Evolutionary conservation across 768 basidiomycete genomes (phyloP).

Genomic region (Sporobolomyces pararoseus): DNA sequence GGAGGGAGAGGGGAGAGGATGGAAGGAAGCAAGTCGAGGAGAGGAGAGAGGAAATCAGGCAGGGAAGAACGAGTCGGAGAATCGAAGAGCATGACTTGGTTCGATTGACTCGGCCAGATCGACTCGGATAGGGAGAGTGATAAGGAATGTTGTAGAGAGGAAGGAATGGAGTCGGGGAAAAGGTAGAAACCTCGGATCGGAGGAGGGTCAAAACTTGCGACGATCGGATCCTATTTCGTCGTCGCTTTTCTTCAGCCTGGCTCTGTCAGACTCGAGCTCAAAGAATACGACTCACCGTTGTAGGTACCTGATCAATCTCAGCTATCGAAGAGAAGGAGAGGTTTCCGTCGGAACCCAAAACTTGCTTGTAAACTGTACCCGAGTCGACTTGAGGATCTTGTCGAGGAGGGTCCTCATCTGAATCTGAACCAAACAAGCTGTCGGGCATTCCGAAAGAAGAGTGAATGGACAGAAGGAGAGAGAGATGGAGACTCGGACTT

Average conservation of each 20-base stretch:
- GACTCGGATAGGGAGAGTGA: not conserved
- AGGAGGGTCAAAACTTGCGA: slow-evolving; percentile 7
- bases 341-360: too few relatives aligned
- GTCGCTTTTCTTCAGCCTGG: too few relatives aligned
- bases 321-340: too few relatives aligned
- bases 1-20: slow-evolving; percentile 12
- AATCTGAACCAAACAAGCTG: slow-evolving; percentile 37
- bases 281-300: too few relatives aligned
- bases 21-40: slow-evolving; percentile 19
- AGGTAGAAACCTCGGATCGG: slow-evolving; percentile 34
- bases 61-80: not conserved
- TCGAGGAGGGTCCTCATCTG: slow-evolving; percentile 9
- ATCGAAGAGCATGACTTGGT: slow-evolving; percentile 42
- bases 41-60: slow-evolving; percentile 8
- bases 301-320: too few relatives aligned
- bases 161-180: slow-evolving; percentile 7
- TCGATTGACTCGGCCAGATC: slow-evolving; percentile 10
- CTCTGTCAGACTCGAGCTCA: too few relatives aligned
- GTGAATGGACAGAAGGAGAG: not conserved
- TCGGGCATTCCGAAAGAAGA: slow-evolving; percentile 12
- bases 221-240: not conserved
- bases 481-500: not conserved
- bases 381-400: too few relatives aligned
- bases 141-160: slow-evolving; percentile 17
- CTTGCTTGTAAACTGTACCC: too few relatives aligned